phyloP scores from a whole-genome alignment of 441 rosid species.

The Metrosideros polymorpha region DNA sequence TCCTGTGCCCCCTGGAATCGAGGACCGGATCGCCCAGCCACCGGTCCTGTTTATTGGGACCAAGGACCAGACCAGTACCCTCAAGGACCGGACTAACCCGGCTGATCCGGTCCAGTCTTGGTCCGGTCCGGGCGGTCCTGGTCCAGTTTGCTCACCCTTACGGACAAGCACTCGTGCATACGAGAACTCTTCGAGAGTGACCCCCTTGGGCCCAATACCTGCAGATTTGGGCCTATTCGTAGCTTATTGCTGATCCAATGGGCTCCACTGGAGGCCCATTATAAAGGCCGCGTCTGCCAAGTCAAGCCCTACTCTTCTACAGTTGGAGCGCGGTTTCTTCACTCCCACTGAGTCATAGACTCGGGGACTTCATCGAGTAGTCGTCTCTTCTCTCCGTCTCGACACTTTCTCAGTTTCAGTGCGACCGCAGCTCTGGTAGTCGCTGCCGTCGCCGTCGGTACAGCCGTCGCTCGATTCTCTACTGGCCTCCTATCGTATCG shows the following conservation, averaged over 20 bases:
- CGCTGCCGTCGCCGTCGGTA: not conserved
- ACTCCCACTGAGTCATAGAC: not conserved
- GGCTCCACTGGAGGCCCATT: not conserved
- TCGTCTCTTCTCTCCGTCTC: not conserved
- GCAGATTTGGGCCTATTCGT: not conserved
- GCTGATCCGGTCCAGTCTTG: too few relatives aligned
- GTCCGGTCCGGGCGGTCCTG: too few relatives aligned
- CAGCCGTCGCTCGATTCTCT: fast-evolving
- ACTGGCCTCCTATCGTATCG: not conserved
- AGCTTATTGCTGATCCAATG: not conserved
- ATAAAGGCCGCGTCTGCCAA: not conserved
- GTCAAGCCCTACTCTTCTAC: not conserved
- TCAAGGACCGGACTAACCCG: too few relatives aligned
- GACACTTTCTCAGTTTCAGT: not conserved
- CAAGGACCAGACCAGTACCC: too few relatives aligned
- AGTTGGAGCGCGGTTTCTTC: not conserved
- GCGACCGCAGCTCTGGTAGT: not conserved
- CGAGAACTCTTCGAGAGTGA: not conserved
- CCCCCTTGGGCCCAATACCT: not conserved
- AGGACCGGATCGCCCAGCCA: too few relatives aligned
- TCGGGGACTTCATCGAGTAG: not conserved
- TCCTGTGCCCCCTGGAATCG: too few relatives aligned
- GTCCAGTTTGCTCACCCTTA: too few relatives aligned
- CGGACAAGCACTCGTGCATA: not conserved
- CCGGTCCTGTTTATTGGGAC: too few relatives aligned